Evolutionary conservation across 805 yeast genomes (phyloP).

Genomic region (Candida silvatica): DNA sequence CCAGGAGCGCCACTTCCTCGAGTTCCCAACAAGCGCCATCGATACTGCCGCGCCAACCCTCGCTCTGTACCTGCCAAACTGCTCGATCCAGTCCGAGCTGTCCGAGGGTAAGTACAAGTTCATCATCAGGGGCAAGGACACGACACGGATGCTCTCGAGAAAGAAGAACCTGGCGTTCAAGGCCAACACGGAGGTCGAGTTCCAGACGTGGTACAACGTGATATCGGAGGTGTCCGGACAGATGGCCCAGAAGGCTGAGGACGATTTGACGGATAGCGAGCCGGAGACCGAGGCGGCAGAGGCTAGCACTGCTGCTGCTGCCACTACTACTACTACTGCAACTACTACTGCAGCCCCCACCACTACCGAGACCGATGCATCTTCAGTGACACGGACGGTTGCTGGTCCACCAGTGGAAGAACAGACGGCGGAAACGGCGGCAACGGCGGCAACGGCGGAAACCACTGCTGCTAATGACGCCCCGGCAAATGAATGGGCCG

Average conservation of each 20-base stretch:
- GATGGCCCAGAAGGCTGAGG: not conserved
- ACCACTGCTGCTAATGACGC: too few relatives aligned
- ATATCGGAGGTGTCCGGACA: slow-evolving; percentile 22
- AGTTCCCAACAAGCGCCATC: slow-evolving; percentile 35
- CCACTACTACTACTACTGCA: too few relatives aligned
- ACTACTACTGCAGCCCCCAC: too few relatives aligned
- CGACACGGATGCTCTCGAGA: slow-evolving; percentile 35
- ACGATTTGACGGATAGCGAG: too few relatives aligned
- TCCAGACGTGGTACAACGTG: slow-evolving; percentile 36
- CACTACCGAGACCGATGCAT: too few relatives aligned
- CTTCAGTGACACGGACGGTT: too few relatives aligned
- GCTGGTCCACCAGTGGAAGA: too few relatives aligned
- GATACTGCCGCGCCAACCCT: slow-evolving; percentile 37
- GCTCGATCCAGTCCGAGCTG: slow-evolving; percentile 25
- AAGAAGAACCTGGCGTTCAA: slow-evolving; percentile 29
- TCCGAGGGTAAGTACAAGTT: slow-evolving; percentile 30
- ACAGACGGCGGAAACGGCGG: too few relatives aligned
- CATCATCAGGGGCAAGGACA: slow-evolving; percentile 28
- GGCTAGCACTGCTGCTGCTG: too few relatives aligned
- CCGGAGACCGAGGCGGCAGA: too few relatives aligned
- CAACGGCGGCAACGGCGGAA: too few relatives aligned
- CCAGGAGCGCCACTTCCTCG: slow-evolving; percentile 34
- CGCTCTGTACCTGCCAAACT: slow-evolving; percentile 38
- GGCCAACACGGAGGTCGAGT: slow-evolving; percentile 36
- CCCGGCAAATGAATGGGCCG: too few relatives aligned